Evolutionary conservation across 225 moss, liverwort and hornwort genomes (phyloP).

Genomic region (Takakia lepidozioides): DNA sequence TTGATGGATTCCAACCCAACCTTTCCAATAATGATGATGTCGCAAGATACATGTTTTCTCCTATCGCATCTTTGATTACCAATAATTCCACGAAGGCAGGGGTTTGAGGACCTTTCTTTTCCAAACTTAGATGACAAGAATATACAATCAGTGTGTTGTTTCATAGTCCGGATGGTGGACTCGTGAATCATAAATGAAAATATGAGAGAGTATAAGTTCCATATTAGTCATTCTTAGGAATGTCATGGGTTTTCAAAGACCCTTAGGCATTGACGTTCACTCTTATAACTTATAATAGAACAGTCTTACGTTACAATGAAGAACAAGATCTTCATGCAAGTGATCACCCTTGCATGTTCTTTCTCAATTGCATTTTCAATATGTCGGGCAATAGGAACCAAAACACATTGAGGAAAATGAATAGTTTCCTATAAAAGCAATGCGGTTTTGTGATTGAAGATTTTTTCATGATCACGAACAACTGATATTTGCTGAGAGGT

Average conservation of each 20-base stretch:
- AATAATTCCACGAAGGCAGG: neutral
- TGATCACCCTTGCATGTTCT: neutral
- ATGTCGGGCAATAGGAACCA: neutral
- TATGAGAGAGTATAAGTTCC: neutral
- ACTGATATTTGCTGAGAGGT: too few relatives aligned
- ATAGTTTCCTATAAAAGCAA: too few relatives aligned
- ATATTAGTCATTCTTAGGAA: neutral
- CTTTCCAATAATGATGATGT: neutral
- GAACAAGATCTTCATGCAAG: neutral
- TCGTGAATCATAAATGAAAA: constrained; percentile 1
- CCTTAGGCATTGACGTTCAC: too few relatives aligned
- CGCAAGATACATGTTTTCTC: too few relatives aligned
- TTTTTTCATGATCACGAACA: too few relatives aligned
- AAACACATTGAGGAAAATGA: too few relatives aligned
- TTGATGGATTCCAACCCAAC: constrained; percentile 1
- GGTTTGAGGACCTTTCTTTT: neutral
- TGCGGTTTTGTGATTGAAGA: too few relatives aligned
- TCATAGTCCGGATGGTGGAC: neutral
- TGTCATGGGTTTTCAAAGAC: too few relatives aligned
- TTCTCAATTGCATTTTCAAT: too few relatives aligned
- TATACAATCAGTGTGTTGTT: too few relatives aligned
- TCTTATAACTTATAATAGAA: too few relatives aligned
- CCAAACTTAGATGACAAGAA: neutral
- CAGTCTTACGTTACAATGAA: too few relatives aligned
- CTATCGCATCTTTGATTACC: neutral